Percentiles rank a stretch among this genome's conserved stretches.
Evolutionary conservation across 2,329 filamentous ascomycete genomes (phyloP).

Genomic region (Trichoderma sp.): DNA sequence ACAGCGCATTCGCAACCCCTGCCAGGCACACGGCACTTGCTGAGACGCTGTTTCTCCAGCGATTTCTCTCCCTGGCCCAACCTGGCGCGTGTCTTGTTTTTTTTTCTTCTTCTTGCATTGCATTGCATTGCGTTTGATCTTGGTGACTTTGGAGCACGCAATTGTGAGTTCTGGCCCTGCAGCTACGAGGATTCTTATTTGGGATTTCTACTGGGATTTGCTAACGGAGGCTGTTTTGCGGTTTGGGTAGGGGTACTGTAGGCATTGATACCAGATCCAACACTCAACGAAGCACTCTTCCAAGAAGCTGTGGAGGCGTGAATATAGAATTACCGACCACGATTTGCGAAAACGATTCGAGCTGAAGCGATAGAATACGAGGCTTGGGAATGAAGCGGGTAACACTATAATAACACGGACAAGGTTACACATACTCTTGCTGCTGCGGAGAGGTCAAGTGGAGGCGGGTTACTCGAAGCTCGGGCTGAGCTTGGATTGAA

Average conservation of each 20-base stretch:
- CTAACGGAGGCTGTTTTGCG: neutral
- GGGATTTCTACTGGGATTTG: neutral
- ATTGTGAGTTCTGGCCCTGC: neutral
- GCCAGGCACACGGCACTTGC: neutral
- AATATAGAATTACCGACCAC: neutral
- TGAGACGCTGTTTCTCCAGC: neutral
- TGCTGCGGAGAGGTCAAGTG: neutral
- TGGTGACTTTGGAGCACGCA: neutral
- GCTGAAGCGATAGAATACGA: neutral
- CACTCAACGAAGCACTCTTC: neutral
- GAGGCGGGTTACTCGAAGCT: neutral
- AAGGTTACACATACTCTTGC: neutral
- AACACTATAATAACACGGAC: neutral
- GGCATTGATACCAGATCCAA: neutral
- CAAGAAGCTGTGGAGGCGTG: neutral
- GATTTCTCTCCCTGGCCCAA: neutral
- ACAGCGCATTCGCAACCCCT: neutral
- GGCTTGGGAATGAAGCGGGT: neutral
- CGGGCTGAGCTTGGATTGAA: neutral
- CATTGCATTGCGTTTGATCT: neutral
- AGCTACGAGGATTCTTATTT: neutral
- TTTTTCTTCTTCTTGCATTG: neutral
- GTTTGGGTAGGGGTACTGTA: neutral
- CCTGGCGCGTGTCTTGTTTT: neutral
- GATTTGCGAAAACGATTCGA: neutral